Evolutionary conservation across 768 basidiomycete genomes (phyloP).

Genomic region (Lactarius sanguifluus): DNA sequence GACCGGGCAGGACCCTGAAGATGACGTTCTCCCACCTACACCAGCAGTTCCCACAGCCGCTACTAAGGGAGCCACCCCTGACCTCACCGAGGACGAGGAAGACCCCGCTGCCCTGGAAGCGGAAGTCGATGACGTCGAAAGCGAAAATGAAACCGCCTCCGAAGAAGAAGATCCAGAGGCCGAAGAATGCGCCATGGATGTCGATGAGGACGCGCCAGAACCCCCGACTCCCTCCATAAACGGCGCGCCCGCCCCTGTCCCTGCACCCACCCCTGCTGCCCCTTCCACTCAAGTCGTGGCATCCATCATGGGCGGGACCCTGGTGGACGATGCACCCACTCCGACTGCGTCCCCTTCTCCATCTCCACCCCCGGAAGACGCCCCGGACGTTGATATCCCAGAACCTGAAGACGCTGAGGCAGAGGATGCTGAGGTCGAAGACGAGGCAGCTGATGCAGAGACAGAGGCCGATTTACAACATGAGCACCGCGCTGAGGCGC

Average conservation of each 20-base stretch:
- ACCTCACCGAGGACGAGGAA: slow-evolving; percentile 39
- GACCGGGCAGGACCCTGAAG: slow-evolving; percentile 34
- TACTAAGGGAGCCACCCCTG: slow-evolving; percentile 32
- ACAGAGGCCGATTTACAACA: slow-evolving; percentile 72
- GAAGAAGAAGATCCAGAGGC: slow-evolving; percentile 33
- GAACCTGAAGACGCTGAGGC: slow-evolving; percentile 33
- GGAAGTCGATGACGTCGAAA: slow-evolving; percentile 30
- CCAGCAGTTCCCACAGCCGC: slow-evolving; percentile 23
- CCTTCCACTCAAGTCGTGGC: slow-evolving; percentile 16
- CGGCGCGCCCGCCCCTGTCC: slow-evolving; percentile 22
- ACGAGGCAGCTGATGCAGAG: slow-evolving; percentile 37
- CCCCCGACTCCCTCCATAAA: slow-evolving; percentile 19
- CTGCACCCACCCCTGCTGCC: slow-evolving; percentile 30
- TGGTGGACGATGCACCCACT: slow-evolving; percentile 18
- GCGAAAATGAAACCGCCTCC: slow-evolving; percentile 30
- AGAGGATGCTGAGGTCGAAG: slow-evolving; percentile 34
- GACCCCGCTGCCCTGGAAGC: slow-evolving; percentile 34
- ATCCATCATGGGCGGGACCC: slow-evolving; percentile 18
- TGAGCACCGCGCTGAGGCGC: slow-evolving; percentile 80
- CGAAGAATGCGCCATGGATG: slow-evolving; percentile 33
- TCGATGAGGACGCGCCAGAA: slow-evolving; percentile 36
- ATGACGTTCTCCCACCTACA: slow-evolving; percentile 40
- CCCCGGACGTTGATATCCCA: slow-evolving; percentile 28
- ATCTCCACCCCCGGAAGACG: slow-evolving; percentile 26
- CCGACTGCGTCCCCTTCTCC: slow-evolving; percentile 24